Evolutionary conservation across 2,329 filamentous ascomycete genomes (phyloP).

Genomic region (Pestalotiopsis sp.): DNA sequence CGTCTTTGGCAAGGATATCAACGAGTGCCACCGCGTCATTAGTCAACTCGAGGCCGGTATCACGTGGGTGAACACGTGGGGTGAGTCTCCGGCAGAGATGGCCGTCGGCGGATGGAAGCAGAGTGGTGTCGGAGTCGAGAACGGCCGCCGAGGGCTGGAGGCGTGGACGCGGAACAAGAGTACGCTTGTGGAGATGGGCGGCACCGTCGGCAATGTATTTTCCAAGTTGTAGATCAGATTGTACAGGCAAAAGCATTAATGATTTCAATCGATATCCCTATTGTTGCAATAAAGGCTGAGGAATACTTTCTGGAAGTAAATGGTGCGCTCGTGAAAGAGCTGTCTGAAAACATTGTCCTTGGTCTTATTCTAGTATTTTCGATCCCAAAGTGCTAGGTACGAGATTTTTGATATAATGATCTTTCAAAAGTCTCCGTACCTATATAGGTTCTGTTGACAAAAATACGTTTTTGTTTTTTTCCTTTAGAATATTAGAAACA

Average conservation of each 20-base stretch:
- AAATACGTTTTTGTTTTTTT: background rate
- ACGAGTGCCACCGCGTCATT: slow-evolving; percentile 72
- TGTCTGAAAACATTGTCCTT: no score
- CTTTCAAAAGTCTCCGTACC: no score
- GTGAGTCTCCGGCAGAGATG: slow-evolving; percentile 91
- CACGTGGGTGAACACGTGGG: slow-evolving; percentile 93
- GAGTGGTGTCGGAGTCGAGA: slow-evolving; percentile 86
- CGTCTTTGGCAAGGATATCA: slow-evolving; percentile 78
- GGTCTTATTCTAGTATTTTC: no score
- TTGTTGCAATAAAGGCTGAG: no score
- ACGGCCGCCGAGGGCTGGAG: slow-evolving; percentile 76
- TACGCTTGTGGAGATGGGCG: slow-evolving; percentile 81
- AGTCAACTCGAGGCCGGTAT: slow-evolving; percentile 78
- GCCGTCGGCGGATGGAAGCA: slow-evolving; percentile 90
- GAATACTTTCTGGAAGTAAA: no score
- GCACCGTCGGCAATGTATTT: slow-evolving; percentile 72
- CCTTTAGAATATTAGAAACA: background rate
- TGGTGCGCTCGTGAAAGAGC: no score
- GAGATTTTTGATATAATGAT: no score
- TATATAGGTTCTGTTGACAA: no score
- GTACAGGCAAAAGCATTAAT: background rate
- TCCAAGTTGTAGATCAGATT: slow-evolving; percentile 58
- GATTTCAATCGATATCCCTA: background rate
- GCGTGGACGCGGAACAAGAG: slow-evolving; percentile 88
- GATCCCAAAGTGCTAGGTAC: no score